These are phyloP conservation scores for Mucor sp. DNA, from an alignment of 371 early-diverging fungal genomes.

Conservation along the genomic window DNA sequence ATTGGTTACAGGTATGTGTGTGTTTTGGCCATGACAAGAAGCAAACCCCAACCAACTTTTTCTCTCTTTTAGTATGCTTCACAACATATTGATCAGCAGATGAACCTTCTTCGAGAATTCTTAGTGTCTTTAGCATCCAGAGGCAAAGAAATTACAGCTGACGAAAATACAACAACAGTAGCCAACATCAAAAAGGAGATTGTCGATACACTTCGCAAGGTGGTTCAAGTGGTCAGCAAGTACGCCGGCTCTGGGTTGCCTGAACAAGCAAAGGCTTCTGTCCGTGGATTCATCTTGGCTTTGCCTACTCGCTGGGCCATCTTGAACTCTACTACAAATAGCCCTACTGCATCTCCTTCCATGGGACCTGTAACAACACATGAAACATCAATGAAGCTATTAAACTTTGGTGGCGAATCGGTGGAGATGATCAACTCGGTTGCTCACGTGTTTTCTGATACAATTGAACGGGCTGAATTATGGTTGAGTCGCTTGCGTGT, in stretches of 20 bases:
- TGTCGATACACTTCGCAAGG: conserved; percentile 83
- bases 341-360: conserved; percentile 43
- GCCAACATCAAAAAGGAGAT: conserved; percentile 78
- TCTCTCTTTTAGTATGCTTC: conserved; percentile 69
- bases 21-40: background rate
- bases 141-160: conserved; percentile 11
- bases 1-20: conserved; percentile 70
- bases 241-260: conserved; percentile 90
- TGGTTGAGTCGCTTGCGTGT: conserved; percentile 66
- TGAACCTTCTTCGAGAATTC: conserved; percentile 68
- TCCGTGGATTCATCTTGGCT: conserved; percentile 84
- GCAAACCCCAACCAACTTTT: conserved; percentile 1
- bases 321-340: conserved; percentile 45
- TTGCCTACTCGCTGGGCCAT: conserved; percentile 86
- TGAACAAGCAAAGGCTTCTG: conserved; percentile 79
- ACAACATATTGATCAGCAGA: conserved; percentile 80
- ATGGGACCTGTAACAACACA: conserved; percentile 41
- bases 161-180: conserved; percentile 38
- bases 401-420: conserved; percentile 83
- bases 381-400: conserved; percentile 48
- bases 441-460: conserved; percentile 78
- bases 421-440: conserved; percentile 81
- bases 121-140: conserved; percentile 58
- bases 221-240: conserved; percentile 84
- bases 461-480: conserved; percentile 80